Evolutionary conservation across 352 stramenopile species (phyloP).

Genomic region (Globisporangium spinosum): DNA sequence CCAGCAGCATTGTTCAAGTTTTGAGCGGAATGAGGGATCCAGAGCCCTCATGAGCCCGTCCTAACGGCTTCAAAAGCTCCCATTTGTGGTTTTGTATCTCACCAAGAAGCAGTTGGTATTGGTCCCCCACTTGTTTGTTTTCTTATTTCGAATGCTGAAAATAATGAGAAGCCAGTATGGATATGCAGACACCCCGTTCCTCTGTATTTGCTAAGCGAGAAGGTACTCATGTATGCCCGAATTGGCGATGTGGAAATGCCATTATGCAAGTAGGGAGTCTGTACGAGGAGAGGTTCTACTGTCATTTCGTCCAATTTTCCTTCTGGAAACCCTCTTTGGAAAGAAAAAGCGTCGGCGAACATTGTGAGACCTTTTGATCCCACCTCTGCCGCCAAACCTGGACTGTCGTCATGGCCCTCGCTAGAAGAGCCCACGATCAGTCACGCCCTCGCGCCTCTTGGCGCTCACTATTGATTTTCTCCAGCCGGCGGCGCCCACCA

Average conservation of each 20-base stretch:
- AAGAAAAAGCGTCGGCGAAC: background rate
- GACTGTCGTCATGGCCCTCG: no score
- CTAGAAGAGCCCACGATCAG: no score
- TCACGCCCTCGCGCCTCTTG: background rate
- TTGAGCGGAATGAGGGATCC: background rate
- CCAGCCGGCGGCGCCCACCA: background rate
- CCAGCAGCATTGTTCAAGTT: background rate
- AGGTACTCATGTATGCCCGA: no score
- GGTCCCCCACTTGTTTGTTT: background rate
- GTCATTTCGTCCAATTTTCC: background rate
- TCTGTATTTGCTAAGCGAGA: no score
- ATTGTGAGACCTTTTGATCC: background rate
- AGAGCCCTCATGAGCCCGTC: background rate
- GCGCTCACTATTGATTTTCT: background rate
- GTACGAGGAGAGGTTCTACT: background rate
- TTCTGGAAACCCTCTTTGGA: background rate
- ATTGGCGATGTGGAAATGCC: no score
- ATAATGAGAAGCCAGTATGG: background rate
- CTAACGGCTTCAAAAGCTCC: background rate
- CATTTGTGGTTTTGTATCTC: background rate
- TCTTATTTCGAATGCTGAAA: background rate
- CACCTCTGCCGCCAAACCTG: background rate
- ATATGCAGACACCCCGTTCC: no score
- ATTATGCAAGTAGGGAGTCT: no score
- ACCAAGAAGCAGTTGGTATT: background rate